phyloP scores from a whole-genome alignment of 441 rosid species.

The Cnidoscolus chayamansa region DNA sequence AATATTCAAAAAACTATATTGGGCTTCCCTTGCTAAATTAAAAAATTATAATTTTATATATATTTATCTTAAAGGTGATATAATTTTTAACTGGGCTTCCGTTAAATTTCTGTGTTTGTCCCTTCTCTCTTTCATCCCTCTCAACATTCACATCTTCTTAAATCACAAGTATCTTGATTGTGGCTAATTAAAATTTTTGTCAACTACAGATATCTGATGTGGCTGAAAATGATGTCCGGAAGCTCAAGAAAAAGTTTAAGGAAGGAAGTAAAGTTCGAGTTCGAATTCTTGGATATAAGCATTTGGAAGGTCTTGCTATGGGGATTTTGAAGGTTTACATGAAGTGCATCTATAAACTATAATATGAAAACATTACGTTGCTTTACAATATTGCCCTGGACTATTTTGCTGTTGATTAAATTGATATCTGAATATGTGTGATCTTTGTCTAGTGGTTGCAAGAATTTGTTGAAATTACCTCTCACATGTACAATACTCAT shows the following conservation, averaged over 20 bases:
- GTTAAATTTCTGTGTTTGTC: too few relatives aligned
- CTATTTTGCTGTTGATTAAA: neutral
- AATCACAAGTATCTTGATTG: slow-evolving; percentile 19
- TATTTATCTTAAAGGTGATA: too few relatives aligned
- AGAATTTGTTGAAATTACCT: too few relatives aligned
- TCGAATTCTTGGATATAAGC: slow-evolving; percentile 78
- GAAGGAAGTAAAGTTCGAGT: slow-evolving; percentile 82
- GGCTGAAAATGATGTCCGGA: slow-evolving; percentile 75
- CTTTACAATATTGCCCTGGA: neutral
- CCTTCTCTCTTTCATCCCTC: too few relatives aligned
- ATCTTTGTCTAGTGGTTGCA: neutral
- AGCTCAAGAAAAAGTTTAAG: slow-evolving; percentile 76
- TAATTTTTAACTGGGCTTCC: too few relatives aligned
- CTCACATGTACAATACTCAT: neutral
- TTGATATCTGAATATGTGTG: slow-evolving; percentile 1
- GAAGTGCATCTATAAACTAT: slow-evolving; percentile 1
- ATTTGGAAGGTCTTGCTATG: slow-evolving; percentile 87
- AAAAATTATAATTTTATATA: too few relatives aligned
- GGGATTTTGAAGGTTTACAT: slow-evolving; percentile 77
- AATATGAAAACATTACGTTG: neutral
- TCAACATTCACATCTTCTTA: slow-evolving; percentile 1
- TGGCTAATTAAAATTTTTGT: slow-evolving; percentile 21
- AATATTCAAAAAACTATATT: too few relatives aligned
- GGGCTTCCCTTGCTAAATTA: too few relatives aligned
- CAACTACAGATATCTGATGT: slow-evolving; percentile 67